These are phyloP conservation scores for Neopestalotiopsis rosae DNA, from an alignment of 2,329 filamentous ascomycete species.

Conservation along the genomic window DNA sequence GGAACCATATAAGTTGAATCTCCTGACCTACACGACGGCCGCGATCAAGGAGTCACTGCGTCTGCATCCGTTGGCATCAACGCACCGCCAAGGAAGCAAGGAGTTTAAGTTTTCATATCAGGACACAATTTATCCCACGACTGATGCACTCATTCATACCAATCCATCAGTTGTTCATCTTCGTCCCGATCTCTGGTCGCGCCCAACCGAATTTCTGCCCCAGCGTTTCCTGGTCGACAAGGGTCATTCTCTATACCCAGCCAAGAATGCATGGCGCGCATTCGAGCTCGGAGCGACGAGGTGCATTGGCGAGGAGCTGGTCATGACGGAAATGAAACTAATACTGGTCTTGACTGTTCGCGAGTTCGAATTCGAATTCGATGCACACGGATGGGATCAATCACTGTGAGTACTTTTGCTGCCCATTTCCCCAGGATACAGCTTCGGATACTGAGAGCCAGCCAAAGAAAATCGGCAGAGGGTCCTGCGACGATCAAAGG, in stretches of 20 bases:
- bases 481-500: no score
- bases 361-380: conserved; percentile 4
- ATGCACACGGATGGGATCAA: background rate
- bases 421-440: no score
- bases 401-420: no score
- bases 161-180: background rate
- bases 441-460: no score
- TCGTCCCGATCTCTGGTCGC: conserved; percentile 4
- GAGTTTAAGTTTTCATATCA: conserved; percentile 36
- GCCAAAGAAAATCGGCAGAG: no score
- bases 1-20: background rate
- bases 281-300: conserved; percentile 2
- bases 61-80: background rate
- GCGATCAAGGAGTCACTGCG: conserved; percentile 7
- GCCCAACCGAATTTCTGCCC: background rate
- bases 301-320: conserved; percentile 12
- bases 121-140: conserved; percentile 29
- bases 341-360: background rate
- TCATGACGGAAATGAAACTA: background rate
- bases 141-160: conserved; percentile 17
- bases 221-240: background rate
- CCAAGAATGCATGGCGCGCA: background rate
- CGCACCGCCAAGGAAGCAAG: background rate
- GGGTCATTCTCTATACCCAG: background rate
- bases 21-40: conserved; percentile 1